Percentiles rank a stretch among this genome's conserved stretches.
Evolutionary conservation across 495 filamentous ascomycete species (phyloP).

Genomic region (Penicillium odoratum): DNA sequence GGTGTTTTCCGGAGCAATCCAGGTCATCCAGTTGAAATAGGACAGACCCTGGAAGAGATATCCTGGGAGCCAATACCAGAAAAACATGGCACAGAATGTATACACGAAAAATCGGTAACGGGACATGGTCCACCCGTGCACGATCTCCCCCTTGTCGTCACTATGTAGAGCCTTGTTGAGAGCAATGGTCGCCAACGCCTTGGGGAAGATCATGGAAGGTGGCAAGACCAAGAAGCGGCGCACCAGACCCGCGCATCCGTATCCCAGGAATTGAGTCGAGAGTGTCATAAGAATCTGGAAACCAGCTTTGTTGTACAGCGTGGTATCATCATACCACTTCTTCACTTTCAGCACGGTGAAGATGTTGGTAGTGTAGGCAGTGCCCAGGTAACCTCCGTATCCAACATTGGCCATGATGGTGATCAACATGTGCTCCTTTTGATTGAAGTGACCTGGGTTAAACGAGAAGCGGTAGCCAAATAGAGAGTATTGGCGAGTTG

Average conservation of each 20-base stretch:
- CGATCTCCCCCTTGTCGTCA: conserved; percentile 50
- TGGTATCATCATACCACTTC: conserved; percentile 60
- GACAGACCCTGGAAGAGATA: conserved; percentile 31
- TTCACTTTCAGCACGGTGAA: conserved; percentile 55
- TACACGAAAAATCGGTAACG: conserved; percentile 61
- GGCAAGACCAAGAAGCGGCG: conserved; percentile 50
- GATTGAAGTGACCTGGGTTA: conserved; percentile 52
- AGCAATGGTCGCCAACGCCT: conserved; percentile 55
- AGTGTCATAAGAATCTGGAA: conserved; percentile 42
- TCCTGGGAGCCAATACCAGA: conserved; percentile 52
- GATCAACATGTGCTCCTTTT: conserved; percentile 55
- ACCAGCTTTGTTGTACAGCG: conserved; percentile 43
- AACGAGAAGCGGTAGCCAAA: conserved; percentile 51
- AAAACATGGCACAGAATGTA: conserved; percentile 48
- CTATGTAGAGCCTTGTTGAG: conserved; percentile 66
- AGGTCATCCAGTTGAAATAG: conserved; percentile 28
- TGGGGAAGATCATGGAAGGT: conserved; percentile 64
- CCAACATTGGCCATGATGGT: conserved; percentile 54
- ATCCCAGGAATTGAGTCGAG: conserved; percentile 51
- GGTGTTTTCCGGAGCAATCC: conserved; percentile 38
- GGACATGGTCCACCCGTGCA: conserved; percentile 59
- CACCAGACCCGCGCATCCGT: conserved; percentile 48
- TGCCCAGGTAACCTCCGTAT: conserved; percentile 32
- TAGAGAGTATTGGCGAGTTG: conserved; percentile 45
- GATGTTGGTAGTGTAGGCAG: conserved; percentile 59